Evolutionary conservation across 257 asterid species (phyloP), one percentile per base, ranked within the genome.

Genomic region (Petrea volubilis): DNA sequence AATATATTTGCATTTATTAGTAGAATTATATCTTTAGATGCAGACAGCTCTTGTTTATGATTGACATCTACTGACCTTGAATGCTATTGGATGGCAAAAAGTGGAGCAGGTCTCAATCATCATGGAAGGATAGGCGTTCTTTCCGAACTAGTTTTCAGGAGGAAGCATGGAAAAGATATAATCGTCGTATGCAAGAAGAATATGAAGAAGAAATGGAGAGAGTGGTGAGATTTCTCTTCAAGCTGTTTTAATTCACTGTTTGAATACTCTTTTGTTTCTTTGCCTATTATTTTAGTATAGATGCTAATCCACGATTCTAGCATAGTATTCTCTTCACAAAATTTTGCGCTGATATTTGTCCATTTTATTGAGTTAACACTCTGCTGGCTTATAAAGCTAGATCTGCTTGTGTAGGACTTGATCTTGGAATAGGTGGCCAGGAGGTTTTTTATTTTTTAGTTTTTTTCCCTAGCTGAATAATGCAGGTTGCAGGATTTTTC

Each of bases 201-300:
- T 81, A 87, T 43, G 99, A 91, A 88, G 99, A 94, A 81, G 99
- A 91, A 87, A 83, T 86, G 95, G 99, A 91, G 83, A 86, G 98
- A 92, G 90, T 94, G 91, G 99, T 94, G 68, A 73, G 96, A 58
- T 73, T 70, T 80, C 31, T 41, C 4, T 64, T 46, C 49, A 73
- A 52, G 69, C 58, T 63, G 60, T 34, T 43, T 38, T 56, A 55
- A 9, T 57, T 49, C 28, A 27, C 41, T 50, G 44, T 49, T 62
- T 66, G 12, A 38, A 7, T 38, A n/a, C n/a, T 34, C 15, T 51
- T 68, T 9, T 68, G 53, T 60, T 60, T 62, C 11, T 36, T 33
- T 60, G 12, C 28, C 59, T 60, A 27, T 69, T 68, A 41, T 62
- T 25, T 55, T 57, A 24, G 60, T 59, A 51, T 47, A 52, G 23